Base-by-base conservation (phyloP, 78 protist genomes). In the Planoprotostelium fungivorum region DNA sequence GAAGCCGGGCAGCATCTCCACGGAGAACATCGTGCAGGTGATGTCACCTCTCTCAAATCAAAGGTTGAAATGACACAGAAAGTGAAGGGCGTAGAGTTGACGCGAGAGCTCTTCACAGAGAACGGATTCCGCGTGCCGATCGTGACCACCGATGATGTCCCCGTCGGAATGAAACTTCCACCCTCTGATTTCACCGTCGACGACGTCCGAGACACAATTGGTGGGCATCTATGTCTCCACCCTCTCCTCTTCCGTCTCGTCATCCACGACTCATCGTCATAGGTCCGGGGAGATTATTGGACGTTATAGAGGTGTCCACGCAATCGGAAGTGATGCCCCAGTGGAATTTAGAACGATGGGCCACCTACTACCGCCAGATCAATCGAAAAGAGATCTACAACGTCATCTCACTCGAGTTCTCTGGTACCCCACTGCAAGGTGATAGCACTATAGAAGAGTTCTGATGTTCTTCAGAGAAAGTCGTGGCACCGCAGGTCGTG, bases 381-480 rank as follows among this genome's bases (percentile, higher is more conserved):
- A 29, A 87, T 29, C 84, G 90, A 29, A 35, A 35, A 31, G 1
- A 36, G 0, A 28, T 88, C 29, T 37, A 36, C 38, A 88, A 88
- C 29, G 5, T 63, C 36, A 88, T 88, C 84, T 38, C 84, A 1
- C 90, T 88, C 29, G 90, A 88, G 38, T 38, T 38, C 84, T 36
- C 63, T 5, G 35, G 0, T 5, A 88, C 90, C 16, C 39, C 35
- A 37, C 90, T 88, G 0, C 37, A 34, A 0, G 84, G 34, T 28
- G 34, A 25, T 31, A 35, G 34, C 34, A 35, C 16, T 51, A 51
- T 51, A 25, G 31, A 25, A 51, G 16, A 85, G 87, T 16, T 85
- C 5, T 85, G 16, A 35, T 85, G 36, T 85, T 85, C 5, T 85
- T 25, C 16, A 85, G 37, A 35, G 37, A 85, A 25, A 16, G 87